These are phyloP conservation scores for Cicer arietinum DNA, from an alignment of 306 rosid genomes.

Conservation along the genomic window DNA sequence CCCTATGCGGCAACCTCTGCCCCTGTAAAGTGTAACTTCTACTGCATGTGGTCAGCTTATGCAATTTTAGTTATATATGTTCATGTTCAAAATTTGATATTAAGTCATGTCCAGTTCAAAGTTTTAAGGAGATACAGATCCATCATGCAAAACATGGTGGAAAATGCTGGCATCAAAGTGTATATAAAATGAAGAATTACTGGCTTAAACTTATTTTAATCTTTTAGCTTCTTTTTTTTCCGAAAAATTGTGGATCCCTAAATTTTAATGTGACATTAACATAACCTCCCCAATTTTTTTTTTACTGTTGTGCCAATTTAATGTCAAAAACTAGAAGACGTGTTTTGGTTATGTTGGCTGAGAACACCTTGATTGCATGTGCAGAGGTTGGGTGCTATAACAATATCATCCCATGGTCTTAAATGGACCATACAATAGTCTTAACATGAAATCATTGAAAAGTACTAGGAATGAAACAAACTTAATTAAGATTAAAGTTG, in stretches of 20 bases:
- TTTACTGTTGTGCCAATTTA: background rate
- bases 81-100: background rate
- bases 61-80: conserved; percentile 19
- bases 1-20: background rate
- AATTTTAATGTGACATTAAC: background rate
- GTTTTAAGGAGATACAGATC: background rate
- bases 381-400: background rate
- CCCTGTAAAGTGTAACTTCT: conserved; percentile 4
- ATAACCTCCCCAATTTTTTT: background rate
- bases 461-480: conserved; percentile 8
- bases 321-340: conserved; percentile 17
- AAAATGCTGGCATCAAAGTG: background rate
- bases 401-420: conserved; percentile 20
- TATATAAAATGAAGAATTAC: background rate
- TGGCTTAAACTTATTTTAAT: background rate
- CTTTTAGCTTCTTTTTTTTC: background rate
- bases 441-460: conserved; percentile 20
- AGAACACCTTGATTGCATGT: background rate
- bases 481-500: background rate
- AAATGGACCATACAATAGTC: background rate
- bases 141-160: conserved; percentile 4
- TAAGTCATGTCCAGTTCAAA: background rate
- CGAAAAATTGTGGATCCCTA: background rate
- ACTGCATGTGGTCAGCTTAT: conserved; percentile 9
- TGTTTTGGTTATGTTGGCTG: background rate